Evolutionary conservation across 1,284 basidiomycete genomes (phyloP).

Genomic region (Coniferiporia weirii): DNA sequence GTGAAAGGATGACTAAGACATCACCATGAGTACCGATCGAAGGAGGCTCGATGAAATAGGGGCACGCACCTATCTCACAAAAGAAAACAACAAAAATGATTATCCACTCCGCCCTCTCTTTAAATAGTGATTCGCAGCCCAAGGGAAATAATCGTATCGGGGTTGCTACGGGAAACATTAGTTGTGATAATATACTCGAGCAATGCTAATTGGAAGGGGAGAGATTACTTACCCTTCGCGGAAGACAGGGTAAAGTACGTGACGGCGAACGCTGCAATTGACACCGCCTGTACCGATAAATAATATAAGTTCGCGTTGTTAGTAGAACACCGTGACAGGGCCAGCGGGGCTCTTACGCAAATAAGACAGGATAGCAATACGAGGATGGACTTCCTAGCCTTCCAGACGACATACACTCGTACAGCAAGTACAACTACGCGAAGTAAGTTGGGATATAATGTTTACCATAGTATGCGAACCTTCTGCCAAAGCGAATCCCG

Average conservation of each 20-base stretch:
- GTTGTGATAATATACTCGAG: not conserved
- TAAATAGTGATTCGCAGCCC: slow-evolving; percentile 8
- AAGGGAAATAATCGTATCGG: slow-evolving; percentile 7
- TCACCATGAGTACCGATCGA: not conserved
- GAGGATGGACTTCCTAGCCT: slow-evolving; percentile 7
- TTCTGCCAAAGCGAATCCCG: slow-evolving; percentile 7
- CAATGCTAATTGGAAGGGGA: not conserved
- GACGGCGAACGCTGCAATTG: not conserved
- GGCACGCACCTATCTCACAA: slow-evolving; percentile 10
- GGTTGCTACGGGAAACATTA: not conserved
- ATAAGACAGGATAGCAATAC: not conserved
- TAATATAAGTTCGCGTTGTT: not conserved
- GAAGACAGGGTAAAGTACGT: slow-evolving; percentile 8
- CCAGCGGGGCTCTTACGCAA: not conserved
- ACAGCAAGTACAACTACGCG: slow-evolving; percentile 3
- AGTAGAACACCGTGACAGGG: too few species aligned
- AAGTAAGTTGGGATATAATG: not conserved
- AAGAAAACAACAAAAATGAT: slow-evolving; percentile 8
- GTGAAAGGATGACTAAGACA: slow-evolving; percentile 4
- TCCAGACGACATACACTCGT: slow-evolving; percentile 12
- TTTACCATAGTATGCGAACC: not conserved
- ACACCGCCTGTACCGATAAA: not conserved
- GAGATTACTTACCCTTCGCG: not conserved
- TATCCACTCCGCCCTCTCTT: slow-evolving; percentile 7
- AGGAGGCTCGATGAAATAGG: not conserved